These are phyloP conservation scores for Nicotiana undulata DNA, from an alignment of 257 asterid species.

Conservation along the genomic window DNA sequence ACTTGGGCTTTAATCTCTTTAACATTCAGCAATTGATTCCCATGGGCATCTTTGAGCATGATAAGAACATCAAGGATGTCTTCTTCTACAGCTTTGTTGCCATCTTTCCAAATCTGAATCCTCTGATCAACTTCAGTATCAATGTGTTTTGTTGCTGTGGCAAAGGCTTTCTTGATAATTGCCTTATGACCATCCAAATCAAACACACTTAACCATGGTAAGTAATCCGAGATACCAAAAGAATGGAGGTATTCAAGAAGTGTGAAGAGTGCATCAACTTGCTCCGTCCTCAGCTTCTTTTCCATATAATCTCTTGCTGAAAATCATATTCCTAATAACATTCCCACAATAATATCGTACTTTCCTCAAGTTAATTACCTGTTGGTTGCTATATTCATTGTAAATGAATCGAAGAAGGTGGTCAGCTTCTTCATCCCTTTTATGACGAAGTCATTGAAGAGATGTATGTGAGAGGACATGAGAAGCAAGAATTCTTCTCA, in stretches of 20 bases:
- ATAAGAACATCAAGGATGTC: conserved; percentile 9
- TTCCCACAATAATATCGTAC: background rate
- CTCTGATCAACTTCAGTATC: conserved; percentile 4
- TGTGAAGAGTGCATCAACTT: background rate
- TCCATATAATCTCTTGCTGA: background rate
- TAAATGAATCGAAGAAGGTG: background rate
- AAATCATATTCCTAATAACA: conserved; percentile 1
- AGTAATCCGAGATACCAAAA: background rate
- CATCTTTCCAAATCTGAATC: conserved; percentile 1
- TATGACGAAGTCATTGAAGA: background rate
- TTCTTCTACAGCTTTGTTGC: background rate
- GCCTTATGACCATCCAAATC: background rate
- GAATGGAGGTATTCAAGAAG: background rate
- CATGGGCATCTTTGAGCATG: background rate
- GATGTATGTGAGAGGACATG: conserved; percentile 1
- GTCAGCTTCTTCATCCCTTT: conserved; percentile 11
- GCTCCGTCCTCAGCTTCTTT: background rate
- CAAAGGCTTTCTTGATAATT: background rate
- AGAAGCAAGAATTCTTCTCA: conserved; percentile 4
- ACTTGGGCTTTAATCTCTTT: background rate
- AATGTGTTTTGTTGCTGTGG: background rate
- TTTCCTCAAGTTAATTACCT: background rate
- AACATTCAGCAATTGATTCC: background rate
- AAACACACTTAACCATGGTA: background rate
- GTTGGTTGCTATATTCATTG: background rate